These are phyloP conservation scores for Coffea humblotiana DNA, from an alignment of 305 asterid genomes.

Conservation along the genomic window DNA sequence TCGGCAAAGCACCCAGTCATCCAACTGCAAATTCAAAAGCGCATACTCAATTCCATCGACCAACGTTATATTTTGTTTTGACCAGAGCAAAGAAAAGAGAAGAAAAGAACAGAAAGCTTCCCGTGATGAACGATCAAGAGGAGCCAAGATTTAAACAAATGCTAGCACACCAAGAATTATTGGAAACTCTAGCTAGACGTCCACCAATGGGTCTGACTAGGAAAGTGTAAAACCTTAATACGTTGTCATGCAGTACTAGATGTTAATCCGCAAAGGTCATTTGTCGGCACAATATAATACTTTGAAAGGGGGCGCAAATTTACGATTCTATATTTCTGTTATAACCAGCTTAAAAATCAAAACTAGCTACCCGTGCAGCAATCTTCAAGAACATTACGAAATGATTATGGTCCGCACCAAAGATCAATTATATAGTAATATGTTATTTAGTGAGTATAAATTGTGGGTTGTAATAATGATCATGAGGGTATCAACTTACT, in stretches of 20 bases:
- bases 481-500: slow-evolving; percentile 3
- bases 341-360: too few relatives aligned
- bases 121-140: background rate
- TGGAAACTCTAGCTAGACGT: background rate
- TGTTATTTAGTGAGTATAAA: background rate
- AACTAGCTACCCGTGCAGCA: too few relatives aligned
- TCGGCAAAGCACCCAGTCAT: slow-evolving; percentile 23
- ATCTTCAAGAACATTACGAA: too few relatives aligned
- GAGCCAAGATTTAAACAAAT: too few relatives aligned
- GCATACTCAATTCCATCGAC: background rate
- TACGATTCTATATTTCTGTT: too few relatives aligned
- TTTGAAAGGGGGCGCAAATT: background rate
- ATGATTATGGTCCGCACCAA: background rate
- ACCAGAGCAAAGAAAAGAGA: background rate
- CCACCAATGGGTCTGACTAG: background rate
- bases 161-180: background rate
- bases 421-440: background rate
- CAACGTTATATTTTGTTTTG: background rate
- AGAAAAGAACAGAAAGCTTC: background rate
- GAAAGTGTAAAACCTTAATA: background rate
- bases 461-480: background rate
- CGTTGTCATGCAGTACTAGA: background rate
- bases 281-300: too few relatives aligned
- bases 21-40: slow-evolving; percentile 9
- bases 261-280: background rate